Evolutionary conservation across 306 rosid genomes (phyloP), one percentile per base, ranked within the genome.

Genomic region (Rosa lucieae): DNA sequence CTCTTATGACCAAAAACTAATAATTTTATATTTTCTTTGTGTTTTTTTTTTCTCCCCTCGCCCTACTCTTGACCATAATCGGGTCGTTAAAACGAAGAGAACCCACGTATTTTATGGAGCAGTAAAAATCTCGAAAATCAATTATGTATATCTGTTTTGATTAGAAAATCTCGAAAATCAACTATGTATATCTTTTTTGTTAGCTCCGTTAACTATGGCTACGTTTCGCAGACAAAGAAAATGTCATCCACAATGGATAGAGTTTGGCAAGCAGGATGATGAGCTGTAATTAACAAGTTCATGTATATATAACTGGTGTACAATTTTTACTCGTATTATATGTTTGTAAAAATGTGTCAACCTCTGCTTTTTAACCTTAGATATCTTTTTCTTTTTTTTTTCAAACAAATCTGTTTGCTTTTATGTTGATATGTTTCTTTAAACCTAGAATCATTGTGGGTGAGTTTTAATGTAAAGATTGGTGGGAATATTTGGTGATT

Each of bases 401-500:
- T 7, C 7, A 53, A 20, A 2, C 61, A 18, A 1, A 53, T 20
- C 2, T 51, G 0, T 51, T 17, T 51, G 2, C 4, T 51, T 5
- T 53, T 53, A 53, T 18, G n/a, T 18, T 53, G 59, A 53, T 18
- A 6, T 18, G 23, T 48, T 53, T 18, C 20, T n/a, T 53, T 55
- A 21, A 59, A 4, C 2, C 35, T 59, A 20, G 66, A 23, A 59
- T 63, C 20, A 13, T 63, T 37, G 68, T 11, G 9, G 40, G 13
- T 32, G 68, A 63, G 43, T 29, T 62, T 53, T 23, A 62, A 26
- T 62, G 40, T 48, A 47, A 3, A 26, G 59, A 49, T 71, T 14
- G 55, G 44, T 26, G 39, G 74, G 75, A 72, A 48, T 49, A 51
- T 63, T 63, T 63, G 43, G 68, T 63, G 68, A 63, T 63, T 29